A percentile compares a stretch with the other conserved stretches of the same genome.
Evolutionary conservation across 345 rosid genomes (phyloP).

Genomic region (Cochlearia excelsa): DNA sequence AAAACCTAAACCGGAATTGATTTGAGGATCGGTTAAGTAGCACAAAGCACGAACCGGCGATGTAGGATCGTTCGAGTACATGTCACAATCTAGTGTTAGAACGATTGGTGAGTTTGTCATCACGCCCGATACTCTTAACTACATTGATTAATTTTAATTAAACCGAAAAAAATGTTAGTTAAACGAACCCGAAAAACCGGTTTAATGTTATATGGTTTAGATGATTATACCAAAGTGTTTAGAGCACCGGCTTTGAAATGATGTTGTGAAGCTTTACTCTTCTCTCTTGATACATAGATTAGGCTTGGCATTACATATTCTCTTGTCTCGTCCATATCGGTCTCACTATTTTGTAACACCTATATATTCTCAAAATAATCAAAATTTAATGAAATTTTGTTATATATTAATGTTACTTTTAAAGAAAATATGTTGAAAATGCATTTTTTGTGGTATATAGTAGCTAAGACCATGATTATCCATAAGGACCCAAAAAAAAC

Average conservation of each 20-base stretch:
- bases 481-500: too few relatives aligned
- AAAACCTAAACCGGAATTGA: constrained; percentile 32
- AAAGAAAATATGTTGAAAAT: too few relatives aligned
- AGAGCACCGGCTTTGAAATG: constrained; percentile 88
- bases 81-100: constrained; percentile 82
- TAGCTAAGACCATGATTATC: too few relatives aligned
- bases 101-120: constrained; percentile 69
- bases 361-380: constrained; percentile 25
- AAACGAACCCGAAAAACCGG: too few relatives aligned
- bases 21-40: constrained; percentile 46
- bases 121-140: constrained; percentile 70
- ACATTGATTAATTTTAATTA: too few relatives aligned
- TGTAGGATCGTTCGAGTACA: constrained; percentile 64
- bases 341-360: constrained; percentile 48
- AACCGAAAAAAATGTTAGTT: too few relatives aligned
- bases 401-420: too few relatives aligned
- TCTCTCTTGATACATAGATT: constrained; percentile 64
- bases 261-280: constrained; percentile 48
- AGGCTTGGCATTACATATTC: constrained; percentile 50
- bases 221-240: constrained; percentile 64
- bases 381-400: too few relatives aligned
- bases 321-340: constrained; percentile 40
- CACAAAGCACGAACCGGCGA: constrained; percentile 52
- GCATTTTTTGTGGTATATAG: too few relatives aligned
- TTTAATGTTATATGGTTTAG: too few relatives aligned